Conservation (phyloP, 2,329 filamentous ascomycete species). For the Sporothrix brasiliensis region DNA sequence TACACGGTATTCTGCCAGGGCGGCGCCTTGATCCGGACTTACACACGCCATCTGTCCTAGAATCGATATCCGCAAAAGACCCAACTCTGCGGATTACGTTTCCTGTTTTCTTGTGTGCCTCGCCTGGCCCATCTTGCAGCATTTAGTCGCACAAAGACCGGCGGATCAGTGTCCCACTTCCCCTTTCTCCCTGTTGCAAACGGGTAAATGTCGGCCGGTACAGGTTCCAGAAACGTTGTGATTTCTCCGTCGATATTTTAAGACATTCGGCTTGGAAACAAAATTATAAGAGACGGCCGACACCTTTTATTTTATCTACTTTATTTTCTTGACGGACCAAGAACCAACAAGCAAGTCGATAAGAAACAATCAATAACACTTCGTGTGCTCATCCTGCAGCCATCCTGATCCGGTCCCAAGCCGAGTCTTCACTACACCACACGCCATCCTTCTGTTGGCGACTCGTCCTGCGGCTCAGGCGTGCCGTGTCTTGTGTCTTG, state of each 20-base stretch:
- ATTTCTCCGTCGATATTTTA: neutral
- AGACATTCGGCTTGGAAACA: neutral
- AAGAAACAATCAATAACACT: neutral
- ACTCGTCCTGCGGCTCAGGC: neutral
- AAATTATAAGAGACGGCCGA: slow-evolving; percentile 15
- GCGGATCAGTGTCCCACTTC: neutral
- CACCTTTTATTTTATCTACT: neutral
- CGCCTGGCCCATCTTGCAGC: slow-evolving; percentile 4
- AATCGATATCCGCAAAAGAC: neutral
- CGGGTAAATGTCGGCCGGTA: slow-evolving; percentile 19
- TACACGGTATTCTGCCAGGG: slow-evolving; percentile 23
- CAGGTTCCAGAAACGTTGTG: neutral
- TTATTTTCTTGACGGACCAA: neutral
- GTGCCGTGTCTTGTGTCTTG: slow-evolving; percentile 25
- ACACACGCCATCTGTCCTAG: neutral
- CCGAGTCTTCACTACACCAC: neutral
- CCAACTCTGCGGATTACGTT: slow-evolving; percentile 26
- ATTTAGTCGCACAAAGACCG: neutral
- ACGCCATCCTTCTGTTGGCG: neutral
- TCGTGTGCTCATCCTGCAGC: neutral
- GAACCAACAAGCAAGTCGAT: neutral
- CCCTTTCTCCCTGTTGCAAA: neutral
- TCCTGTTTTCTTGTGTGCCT: neutral
- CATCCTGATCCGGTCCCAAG: neutral
- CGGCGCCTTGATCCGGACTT: neutral